Evolutionary conservation across 768 basidiomycete genomes (phyloP).

Genomic region (Tremella yokohamensis): DNA sequence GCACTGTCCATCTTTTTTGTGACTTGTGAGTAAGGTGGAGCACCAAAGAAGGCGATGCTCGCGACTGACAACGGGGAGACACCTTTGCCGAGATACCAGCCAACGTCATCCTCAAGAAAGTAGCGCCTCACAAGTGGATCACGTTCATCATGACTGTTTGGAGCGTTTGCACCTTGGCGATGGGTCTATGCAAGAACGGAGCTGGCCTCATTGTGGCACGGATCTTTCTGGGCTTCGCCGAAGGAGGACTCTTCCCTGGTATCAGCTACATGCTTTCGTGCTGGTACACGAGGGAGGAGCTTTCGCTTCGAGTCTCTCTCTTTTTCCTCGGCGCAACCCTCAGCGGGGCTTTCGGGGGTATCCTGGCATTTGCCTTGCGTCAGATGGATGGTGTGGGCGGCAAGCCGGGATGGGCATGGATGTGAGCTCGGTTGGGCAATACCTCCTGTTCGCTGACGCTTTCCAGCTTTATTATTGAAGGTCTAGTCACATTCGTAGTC

Average conservation of each 20-base stretch:
- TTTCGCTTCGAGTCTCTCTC: slow-evolving; percentile 30
- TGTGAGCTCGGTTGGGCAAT: neutral
- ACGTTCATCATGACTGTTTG: slow-evolving; percentile 30
- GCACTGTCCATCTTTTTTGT: slow-evolving; percentile 41
- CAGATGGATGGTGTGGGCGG: slow-evolving; percentile 21
- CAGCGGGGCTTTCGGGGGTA: slow-evolving; percentile 18
- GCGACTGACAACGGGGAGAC: neutral
- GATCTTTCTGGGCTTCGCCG: slow-evolving; percentile 33
- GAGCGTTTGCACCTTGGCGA: slow-evolving; percentile 38
- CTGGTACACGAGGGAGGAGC: slow-evolving; percentile 36
- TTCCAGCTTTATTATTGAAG: slow-evolving; percentile 30
- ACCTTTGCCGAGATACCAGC: slow-evolving; percentile 34
- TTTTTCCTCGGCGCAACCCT: slow-evolving; percentile 32
- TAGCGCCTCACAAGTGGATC: slow-evolving; percentile 31
- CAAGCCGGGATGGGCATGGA: slow-evolving; percentile 37
- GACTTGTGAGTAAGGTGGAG: neutral
- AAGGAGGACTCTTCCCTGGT: slow-evolving; percentile 38
- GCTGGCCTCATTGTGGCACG: slow-evolving; percentile 36
- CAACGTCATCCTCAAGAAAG: slow-evolving; percentile 32
- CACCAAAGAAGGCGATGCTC: no score
- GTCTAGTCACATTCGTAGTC: slow-evolving; percentile 8
- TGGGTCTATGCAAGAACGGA: slow-evolving; percentile 32
- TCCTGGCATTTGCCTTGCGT: slow-evolving; percentile 22
- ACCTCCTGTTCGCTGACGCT: no score
- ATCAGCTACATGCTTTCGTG: slow-evolving; percentile 36